phyloP scores from a whole-genome alignment of 805 yeast species.

The Priceomyces medius region DNA sequence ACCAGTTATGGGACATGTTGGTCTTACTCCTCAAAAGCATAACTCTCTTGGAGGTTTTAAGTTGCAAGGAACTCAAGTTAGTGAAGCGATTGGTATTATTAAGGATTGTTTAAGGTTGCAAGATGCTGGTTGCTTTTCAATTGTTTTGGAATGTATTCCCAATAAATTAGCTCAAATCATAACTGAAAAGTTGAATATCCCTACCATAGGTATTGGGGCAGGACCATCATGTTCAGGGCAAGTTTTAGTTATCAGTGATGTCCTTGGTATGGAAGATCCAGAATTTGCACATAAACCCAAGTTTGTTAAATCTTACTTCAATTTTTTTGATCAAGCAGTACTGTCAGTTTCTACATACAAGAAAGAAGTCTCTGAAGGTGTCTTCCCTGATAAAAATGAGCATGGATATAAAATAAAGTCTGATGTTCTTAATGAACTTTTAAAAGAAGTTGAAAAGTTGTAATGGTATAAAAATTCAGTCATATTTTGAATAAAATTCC shows the following conservation, averaged over 20 bases:
- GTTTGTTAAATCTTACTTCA: constrained; percentile 71
- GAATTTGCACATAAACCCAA: constrained; percentile 50
- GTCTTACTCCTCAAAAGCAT: constrained; percentile 86
- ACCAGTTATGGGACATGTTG: constrained; percentile 90
- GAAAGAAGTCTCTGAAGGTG: constrained; percentile 51
- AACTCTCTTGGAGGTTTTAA: constrained; percentile 82
- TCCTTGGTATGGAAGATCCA: constrained; percentile 70
- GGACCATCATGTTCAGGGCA: constrained; percentile 85
- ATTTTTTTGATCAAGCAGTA: constrained; percentile 49
- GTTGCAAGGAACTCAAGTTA: constrained; percentile 69
- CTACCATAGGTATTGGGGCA: constrained; percentile 96
- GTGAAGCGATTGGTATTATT: constrained; percentile 54
- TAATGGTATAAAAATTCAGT: background rate
- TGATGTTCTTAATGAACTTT: constrained; percentile 45
- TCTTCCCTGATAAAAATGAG: constrained; percentile 58
- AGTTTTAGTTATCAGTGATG: constrained; percentile 82
- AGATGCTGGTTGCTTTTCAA: constrained; percentile 70
- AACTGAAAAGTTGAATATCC: constrained; percentile 59
- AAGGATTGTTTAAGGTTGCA: constrained; percentile 71
- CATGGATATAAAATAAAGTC: constrained; percentile 73
- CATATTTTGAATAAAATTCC: too few relatives aligned
- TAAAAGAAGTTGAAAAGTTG: constrained; percentile 10
- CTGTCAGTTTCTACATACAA: constrained; percentile 54
- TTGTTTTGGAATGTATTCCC: constrained; percentile 87
- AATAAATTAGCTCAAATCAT: constrained; percentile 62